Conservation (phyloP, 2,329 filamentous ascomycete genomes). For the Clarireedia paspali region DNA sequence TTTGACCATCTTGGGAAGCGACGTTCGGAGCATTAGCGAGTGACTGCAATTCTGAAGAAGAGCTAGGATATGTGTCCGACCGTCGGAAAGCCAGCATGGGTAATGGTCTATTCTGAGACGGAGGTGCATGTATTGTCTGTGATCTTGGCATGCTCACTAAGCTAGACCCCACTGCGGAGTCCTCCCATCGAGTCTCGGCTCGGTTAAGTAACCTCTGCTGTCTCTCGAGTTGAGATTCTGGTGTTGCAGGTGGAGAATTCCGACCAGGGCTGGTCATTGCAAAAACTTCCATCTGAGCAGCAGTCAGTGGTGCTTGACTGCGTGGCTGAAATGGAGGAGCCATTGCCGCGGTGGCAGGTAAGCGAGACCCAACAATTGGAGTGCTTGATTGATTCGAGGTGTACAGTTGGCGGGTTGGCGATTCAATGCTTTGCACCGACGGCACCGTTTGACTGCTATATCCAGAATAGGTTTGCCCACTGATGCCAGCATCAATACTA, state of each 20-base stretch:
- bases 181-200: slow-evolving; percentile 18
- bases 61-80: slow-evolving; percentile 16
- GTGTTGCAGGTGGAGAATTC: slow-evolving; percentile 7
- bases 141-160: slow-evolving; percentile 7
- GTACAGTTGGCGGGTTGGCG: neutral
- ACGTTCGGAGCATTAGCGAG: neutral
- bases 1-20: neutral
- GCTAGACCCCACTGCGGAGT: slow-evolving; percentile 8
- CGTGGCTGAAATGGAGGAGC: slow-evolving; percentile 31
- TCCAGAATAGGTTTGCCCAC: neutral
- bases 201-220: slow-evolving; percentile 18
- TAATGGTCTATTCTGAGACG: neutral
- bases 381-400: neutral
- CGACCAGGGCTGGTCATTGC: neutral
- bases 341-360: slow-evolving; percentile 28
- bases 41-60: neutral
- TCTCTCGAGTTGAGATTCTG: slow-evolving; percentile 15
- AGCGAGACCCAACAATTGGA: slow-evolving; percentile 2
- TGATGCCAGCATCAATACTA: neutral
- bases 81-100: slow-evolving; percentile 10
- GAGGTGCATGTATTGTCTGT: slow-evolving; percentile 13
- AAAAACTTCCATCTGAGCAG: neutral
- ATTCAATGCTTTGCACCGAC: neutral
- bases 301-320: neutral
- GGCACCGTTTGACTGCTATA: neutral